A percentile compares a stretch with the other conserved stretches of the same genome.
These are phyloP conservation scores for Aegle marmelos DNA, from an alignment of 345 rosid genomes.

Conservation along the genomic window DNA sequence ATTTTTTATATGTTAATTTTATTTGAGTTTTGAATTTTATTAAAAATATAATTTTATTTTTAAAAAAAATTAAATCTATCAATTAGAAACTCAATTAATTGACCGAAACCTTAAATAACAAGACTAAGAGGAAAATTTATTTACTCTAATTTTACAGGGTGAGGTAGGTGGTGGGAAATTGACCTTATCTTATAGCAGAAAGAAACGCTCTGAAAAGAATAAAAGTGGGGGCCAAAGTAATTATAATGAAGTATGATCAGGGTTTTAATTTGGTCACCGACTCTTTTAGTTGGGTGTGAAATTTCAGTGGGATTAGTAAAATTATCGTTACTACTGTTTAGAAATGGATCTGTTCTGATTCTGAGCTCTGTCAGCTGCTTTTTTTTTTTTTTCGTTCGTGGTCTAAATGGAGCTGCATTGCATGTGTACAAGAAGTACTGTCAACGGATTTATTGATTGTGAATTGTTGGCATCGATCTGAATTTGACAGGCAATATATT, in stretches of 20 bases:
- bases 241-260: neutral
- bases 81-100: too few relatives aligned
- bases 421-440: neutral
- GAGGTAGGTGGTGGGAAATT: constrained; percentile 12
- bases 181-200: neutral
- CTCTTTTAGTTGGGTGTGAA: neutral
- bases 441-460: neutral
- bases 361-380: neutral
- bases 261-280: neutral
- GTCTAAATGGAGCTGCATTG: neutral
- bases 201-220: neutral
- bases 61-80: too few relatives aligned
- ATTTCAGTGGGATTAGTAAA: neutral
- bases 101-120: too few relatives aligned
- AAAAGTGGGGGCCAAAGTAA: neutral
- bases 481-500: neutral
- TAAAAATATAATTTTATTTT: too few relatives aligned
- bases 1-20: too few relatives aligned
- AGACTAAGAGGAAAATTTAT: too few relatives aligned
- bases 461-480: neutral
- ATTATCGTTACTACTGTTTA: neutral
- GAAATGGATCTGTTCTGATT: neutral
- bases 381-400: neutral
- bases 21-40: too few relatives aligned
- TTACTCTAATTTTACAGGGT: neutral